Conservation (phyloP, 306 rosid species). For the Sechiopsis laciniata region DNA sequence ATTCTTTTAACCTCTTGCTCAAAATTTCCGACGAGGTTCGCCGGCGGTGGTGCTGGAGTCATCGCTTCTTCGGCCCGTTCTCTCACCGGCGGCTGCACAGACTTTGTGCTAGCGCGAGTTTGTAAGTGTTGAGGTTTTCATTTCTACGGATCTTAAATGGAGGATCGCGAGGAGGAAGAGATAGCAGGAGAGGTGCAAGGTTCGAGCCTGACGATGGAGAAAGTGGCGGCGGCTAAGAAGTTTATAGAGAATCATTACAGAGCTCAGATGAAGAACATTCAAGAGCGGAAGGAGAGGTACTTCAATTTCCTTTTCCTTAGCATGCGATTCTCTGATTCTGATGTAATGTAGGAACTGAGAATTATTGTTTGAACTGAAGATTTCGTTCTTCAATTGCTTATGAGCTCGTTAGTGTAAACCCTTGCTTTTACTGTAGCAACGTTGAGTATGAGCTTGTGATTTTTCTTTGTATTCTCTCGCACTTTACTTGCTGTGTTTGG, state of each 20-base stretch:
- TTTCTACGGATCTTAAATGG: conserved; percentile 38
- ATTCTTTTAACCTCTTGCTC: conserved; percentile 39
- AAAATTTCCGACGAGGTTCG: conserved; percentile 30
- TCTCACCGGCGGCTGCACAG: conserved; percentile 27
- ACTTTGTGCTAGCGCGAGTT: conserved; percentile 10
- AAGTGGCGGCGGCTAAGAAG: conserved; percentile 95
- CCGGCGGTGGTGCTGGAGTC: conserved; percentile 30
- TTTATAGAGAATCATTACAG: conserved; percentile 93
- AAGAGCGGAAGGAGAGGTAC: conserved; percentile 91
- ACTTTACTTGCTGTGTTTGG: conserved; percentile 6
- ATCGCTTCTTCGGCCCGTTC: conserved; percentile 15
- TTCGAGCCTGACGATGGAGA: conserved; percentile 96
- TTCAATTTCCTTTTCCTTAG: conserved; percentile 6
- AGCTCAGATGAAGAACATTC: conserved; percentile 95
- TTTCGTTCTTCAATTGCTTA: conserved; percentile 2
- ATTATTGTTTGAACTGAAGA: conserved; percentile 3
- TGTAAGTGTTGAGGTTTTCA: conserved; percentile 17
- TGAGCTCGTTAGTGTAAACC: neutral
- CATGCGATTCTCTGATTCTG: neutral
- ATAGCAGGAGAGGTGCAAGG: conserved; percentile 61
- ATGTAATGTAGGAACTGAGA: conserved; percentile 6
- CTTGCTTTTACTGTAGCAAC: conserved; percentile 16
- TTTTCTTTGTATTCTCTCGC: neutral
- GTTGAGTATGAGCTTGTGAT: conserved; percentile 8
- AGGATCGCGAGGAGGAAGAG: conserved; percentile 66